Percentiles rank a stretch among this genome's conserved stretches.
Evolutionary conservation across 2,329 filamentous ascomycete genomes (phyloP).

Genomic region (Fusarium sp.): DNA sequence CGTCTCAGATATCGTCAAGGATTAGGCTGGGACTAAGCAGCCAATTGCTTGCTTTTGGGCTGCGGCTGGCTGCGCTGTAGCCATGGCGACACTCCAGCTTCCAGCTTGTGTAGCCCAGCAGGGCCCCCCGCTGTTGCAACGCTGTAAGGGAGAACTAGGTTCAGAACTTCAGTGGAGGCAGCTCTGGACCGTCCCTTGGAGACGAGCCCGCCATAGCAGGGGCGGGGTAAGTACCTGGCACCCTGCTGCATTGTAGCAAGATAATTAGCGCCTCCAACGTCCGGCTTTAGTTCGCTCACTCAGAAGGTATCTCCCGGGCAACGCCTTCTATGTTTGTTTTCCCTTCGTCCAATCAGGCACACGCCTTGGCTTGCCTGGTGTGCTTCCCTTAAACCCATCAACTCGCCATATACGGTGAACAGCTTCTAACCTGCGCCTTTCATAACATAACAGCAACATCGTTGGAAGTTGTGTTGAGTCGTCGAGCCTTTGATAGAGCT

Average conservation of each 20-base stretch:
- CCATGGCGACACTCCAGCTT: slow-evolving; percentile 50
- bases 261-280: slow-evolving; percentile 47
- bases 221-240: slow-evolving; percentile 45
- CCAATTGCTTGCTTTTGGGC: slow-evolving; percentile 42
- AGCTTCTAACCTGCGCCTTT: slow-evolving; percentile 41
- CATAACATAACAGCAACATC: slow-evolving; percentile 48
- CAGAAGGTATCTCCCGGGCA: slow-evolving; percentile 46
- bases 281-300: slow-evolving; percentile 37
- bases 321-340: slow-evolving; percentile 53
- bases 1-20: slow-evolving; percentile 37
- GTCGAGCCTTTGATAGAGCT: slow-evolving; percentile 45
- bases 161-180: slow-evolving; percentile 16
- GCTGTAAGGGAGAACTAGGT: slow-evolving; percentile 32
- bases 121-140: slow-evolving; percentile 28
- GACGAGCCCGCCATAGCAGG: slow-evolving; percentile 40
- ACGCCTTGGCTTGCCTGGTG: slow-evolving; percentile 33
- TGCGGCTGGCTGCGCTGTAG: slow-evolving; percentile 48
- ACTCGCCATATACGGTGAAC: slow-evolving; percentile 43
- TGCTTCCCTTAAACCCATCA: slow-evolving; percentile 53
- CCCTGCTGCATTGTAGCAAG: slow-evolving; percentile 48
- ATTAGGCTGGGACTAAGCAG: slow-evolving; percentile 45
- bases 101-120: slow-evolving; percentile 33
- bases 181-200: slow-evolving; percentile 41
- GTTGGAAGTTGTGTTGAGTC: slow-evolving; percentile 40
- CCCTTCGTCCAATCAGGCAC: slow-evolving; percentile 49